Percentiles rank a stretch among this genome's conserved stretches.
Evolutionary conservation across 805 yeast genomes (phyloP).

Genomic region (Wickerhamiella vanderwaltii): DNA sequence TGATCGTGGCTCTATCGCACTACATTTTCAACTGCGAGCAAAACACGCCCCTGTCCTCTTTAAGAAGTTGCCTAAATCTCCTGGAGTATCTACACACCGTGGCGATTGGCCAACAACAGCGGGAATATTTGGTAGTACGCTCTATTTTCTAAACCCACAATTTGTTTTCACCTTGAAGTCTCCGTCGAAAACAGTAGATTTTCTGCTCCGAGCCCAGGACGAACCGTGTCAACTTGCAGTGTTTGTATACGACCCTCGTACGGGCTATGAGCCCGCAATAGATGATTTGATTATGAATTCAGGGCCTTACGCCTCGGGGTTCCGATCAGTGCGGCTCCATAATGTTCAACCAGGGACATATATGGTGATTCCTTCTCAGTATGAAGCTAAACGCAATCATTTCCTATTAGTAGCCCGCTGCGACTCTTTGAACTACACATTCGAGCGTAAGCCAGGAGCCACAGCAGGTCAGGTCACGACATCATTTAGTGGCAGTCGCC

Average conservation of each 20-base stretch:
- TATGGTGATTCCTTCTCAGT: constrained; percentile 4
- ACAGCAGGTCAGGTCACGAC: no score
- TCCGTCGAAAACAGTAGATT: background rate
- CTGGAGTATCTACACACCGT: no score
- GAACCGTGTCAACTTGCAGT: constrained; percentile 6
- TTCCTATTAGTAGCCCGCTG: background rate
- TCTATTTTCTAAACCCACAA: constrained; percentile 1
- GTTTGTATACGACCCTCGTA: background rate
- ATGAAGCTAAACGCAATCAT: constrained; percentile 1
- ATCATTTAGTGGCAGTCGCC: background rate
- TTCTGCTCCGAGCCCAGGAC: background rate
- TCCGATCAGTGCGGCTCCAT: background rate
- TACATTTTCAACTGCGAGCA: background rate
- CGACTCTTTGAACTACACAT: no score
- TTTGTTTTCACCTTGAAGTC: background rate
- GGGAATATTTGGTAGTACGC: background rate
- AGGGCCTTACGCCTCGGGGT: constrained; percentile 6
- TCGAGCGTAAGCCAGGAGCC: background rate
- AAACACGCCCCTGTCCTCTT: no score
- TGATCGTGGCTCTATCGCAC: background rate
- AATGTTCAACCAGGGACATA: constrained; percentile 3
- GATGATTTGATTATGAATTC: background rate
- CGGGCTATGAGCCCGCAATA: background rate
- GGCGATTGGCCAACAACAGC: constrained; percentile 2
- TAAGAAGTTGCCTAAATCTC: no score